phyloP scores from a whole-genome alignment of 2,329 filamentous ascomycete genomes.

The Fusarium haematococcum region DNA sequence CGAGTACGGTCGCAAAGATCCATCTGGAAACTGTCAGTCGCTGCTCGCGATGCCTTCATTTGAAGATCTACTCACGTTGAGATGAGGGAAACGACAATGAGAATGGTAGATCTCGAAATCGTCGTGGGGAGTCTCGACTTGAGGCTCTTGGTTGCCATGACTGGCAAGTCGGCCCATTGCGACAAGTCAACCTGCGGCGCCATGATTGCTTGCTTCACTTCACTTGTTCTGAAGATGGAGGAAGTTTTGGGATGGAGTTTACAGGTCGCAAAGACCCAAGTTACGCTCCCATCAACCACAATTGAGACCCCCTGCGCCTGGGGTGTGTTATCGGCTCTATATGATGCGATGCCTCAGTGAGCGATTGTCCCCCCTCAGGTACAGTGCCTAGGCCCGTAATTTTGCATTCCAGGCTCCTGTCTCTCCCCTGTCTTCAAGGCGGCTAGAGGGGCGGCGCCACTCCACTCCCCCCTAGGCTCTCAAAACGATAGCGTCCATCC shows the following conservation, averaged over 20 bases:
- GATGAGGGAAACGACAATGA: not conserved
- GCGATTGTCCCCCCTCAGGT: not conserved
- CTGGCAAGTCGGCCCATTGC: not conserved
- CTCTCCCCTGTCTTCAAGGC: not conserved
- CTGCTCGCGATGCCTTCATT: not conserved
- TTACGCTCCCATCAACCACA: not conserved
- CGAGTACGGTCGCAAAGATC: not conserved
- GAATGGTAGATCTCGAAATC: not conserved
- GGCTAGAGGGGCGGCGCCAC: not conserved
- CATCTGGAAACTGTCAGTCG: not conserved
- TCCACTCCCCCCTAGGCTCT: not conserved
- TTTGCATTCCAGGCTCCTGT: not conserved
- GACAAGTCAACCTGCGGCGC: not conserved
- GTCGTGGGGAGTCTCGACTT: not conserved
- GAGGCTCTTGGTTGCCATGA: not conserved
- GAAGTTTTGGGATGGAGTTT: not conserved
- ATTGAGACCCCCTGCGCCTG: not conserved
- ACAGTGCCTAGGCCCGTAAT: not conserved
- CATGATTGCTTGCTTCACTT: not conserved
- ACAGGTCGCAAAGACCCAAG: not conserved
- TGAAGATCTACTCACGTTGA: not conserved
- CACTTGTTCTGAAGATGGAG: not conserved
- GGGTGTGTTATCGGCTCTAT: constrained; percentile 5
- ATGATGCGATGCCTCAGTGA: not conserved
- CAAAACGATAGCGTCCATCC: not conserved